A percentile compares a stretch with the other conserved stretches of the same genome.
phyloP scores from a whole-genome alignment of 1,284 basidiomycete species.

The Ganoderma leucocontextum region DNA sequence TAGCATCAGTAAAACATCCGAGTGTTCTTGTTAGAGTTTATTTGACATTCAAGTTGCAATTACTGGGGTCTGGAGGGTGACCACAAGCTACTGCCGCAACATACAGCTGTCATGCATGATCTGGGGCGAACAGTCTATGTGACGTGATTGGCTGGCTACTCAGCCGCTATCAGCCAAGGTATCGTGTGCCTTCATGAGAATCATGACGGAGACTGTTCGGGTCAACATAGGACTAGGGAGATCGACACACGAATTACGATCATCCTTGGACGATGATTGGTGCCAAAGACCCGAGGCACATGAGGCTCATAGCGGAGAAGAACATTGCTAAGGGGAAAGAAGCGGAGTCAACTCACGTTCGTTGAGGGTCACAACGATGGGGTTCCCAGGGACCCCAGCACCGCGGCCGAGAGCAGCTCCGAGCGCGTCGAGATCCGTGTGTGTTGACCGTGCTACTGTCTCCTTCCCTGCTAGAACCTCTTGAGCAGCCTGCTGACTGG shows the following conservation, averaged over 20 bases:
- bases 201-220: neutral
- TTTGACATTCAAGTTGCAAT: neutral
- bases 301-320: neutral
- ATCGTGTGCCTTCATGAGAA: neutral
- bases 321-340: neutral
- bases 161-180: neutral
- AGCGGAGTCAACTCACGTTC: constrained; percentile 63
- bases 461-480: constrained; percentile 55
- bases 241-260: neutral
- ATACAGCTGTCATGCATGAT: neutral
- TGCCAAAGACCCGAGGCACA: neutral
- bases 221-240: neutral
- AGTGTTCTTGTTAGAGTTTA: neutral
- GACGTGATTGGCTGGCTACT: neutral
- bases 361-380: constrained; percentile 81
- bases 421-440: constrained; percentile 51
- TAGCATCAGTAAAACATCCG: constrained; percentile 11
- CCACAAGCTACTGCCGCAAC: constrained; percentile 4
- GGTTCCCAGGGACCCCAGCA: constrained; percentile 57
- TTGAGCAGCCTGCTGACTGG: constrained; percentile 65
- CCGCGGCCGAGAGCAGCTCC: constrained; percentile 50
- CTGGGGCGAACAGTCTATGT: neutral
- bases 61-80: neutral
- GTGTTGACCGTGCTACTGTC: constrained; percentile 35
- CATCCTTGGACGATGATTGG: neutral